Percentiles rank a stretch among this genome's conserved stretches.
Conservation (phyloP, 768 basidiomycete species). For the Pleurotus cornucopiae region DNA sequence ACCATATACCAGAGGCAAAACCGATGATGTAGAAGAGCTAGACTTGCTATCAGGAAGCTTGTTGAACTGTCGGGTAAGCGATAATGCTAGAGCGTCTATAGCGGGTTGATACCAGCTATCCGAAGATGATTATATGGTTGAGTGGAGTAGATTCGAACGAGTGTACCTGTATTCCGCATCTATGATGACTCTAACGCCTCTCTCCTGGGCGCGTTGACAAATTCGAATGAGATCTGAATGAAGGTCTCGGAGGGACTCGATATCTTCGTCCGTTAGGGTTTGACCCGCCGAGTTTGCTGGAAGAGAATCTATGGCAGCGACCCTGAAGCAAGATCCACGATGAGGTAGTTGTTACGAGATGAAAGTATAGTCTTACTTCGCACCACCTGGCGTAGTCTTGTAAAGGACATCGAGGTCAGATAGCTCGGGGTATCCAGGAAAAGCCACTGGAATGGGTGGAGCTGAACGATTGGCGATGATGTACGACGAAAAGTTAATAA, state of each 20-base stretch:
- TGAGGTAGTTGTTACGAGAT: not conserved
- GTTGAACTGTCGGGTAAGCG: constrained; percentile 80
- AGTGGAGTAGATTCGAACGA: not conserved
- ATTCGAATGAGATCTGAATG: constrained; percentile 60
- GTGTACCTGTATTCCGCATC: constrained; percentile 80
- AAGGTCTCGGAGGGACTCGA: constrained; percentile 56
- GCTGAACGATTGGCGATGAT: constrained; percentile 34
- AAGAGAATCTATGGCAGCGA: no score
- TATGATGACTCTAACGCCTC: constrained; percentile 67
- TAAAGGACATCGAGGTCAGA: constrained; percentile 57
- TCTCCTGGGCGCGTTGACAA: constrained; percentile 55
- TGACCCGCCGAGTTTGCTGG: not conserved
- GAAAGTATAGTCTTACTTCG: not conserved
- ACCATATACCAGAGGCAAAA: constrained; percentile 73
- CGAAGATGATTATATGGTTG: not conserved
- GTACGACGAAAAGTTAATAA: constrained; percentile 59
- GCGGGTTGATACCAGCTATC: constrained; percentile 45
- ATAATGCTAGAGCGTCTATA: constrained; percentile 72
- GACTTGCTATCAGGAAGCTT: constrained; percentile 20
- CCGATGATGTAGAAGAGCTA: constrained; percentile 13
- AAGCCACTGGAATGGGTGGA: constrained; percentile 37
- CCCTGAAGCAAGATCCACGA: not conserved
- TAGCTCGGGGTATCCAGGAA: constrained; percentile 63
- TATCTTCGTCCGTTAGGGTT: constrained; percentile 48
- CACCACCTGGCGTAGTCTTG: not conserved